These are phyloP conservation scores for Flaveria brownii DNA, from an alignment of 129 eudicot species.

Conservation along the genomic window DNA sequence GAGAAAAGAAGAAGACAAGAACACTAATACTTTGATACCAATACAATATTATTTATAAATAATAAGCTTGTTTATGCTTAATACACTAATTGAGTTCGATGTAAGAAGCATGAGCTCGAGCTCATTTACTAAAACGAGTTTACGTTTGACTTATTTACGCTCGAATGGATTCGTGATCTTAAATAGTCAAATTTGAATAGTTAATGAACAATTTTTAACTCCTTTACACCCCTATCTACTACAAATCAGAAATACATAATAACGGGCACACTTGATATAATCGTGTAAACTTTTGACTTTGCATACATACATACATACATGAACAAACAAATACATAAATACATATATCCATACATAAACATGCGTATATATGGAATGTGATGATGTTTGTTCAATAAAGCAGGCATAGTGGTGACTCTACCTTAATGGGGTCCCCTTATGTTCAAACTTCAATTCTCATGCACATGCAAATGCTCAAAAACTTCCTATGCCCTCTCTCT, in stretches of 20 bases:
- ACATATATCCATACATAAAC: neutral
- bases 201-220: too few species aligned
- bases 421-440: slow-evolving; percentile 29
- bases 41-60: too few species aligned
- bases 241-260: neutral
- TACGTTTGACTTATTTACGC: too few species aligned
- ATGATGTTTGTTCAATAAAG: slow-evolving; percentile 20
- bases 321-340: neutral
- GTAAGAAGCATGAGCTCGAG: too few species aligned
- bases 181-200: too few species aligned
- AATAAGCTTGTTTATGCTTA: too few species aligned
- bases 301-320: neutral
- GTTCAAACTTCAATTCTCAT: slow-evolving; percentile 22
- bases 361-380: neutral
- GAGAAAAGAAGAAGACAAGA: too few species aligned
- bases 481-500: neutral
- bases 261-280: neutral
- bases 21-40: too few species aligned
- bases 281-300: neutral
- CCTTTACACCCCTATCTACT: neutral
- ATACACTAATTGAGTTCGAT: too few species aligned
- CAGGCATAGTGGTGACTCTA: slow-evolving; percentile 36
- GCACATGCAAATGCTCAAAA: slow-evolving; percentile 35
- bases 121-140: too few species aligned
- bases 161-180: too few species aligned